Base-by-base conservation (phyloP, 202 grass and related monocot genomes). In the Schoenoplectus triqueter region DNA sequence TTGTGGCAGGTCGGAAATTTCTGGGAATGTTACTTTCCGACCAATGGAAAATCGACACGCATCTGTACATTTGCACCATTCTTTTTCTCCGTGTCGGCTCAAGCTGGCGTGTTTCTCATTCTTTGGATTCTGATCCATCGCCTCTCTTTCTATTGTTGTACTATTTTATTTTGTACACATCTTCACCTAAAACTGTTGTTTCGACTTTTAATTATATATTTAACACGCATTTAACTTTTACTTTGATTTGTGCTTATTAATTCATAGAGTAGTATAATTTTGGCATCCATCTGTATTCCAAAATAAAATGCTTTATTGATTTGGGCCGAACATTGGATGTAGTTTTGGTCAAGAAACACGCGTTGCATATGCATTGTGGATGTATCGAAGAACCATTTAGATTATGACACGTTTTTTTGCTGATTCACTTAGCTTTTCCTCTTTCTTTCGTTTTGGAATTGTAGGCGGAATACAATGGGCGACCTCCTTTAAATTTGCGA, bases 401-500 rank as follows among this genome's bases (percentile, higher is more conserved):
- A 9, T 61, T 17, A 10, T 61, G 59, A 59, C 63, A 69, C 10
- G 64, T 70, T 49, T 22, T 13, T 1, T 51, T 17, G 22, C 65
- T 70, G 22, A 83, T 47, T 49, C 2, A 6, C 6, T 51, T 51
- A 2, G 9, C 50, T 67, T 63, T 52, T 65, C 57, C 6, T 57
- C 11, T 56, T 13, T 66, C 6, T 69, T 69, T 66, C 31, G 7
- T 83, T 66, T 83, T 82, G 61, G 44, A 51, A 50, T 70, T 66
- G 7, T 59, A 83, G 81, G 66, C 14, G 48, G 81, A 69, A 70
- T 83, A 60, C 64, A 83, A 69, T 69, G 81, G 11, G 15, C 81
- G 49, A 41, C 81, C 64, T 2, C 81, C 64, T 15, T 46, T 83
- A 65, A 69, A 14, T 69, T 17, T 56, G 15, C 81, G 81, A 44